Base-by-base conservation (phyloP, 179 eudicot species). In the Amaranthus tricolor region DNA sequence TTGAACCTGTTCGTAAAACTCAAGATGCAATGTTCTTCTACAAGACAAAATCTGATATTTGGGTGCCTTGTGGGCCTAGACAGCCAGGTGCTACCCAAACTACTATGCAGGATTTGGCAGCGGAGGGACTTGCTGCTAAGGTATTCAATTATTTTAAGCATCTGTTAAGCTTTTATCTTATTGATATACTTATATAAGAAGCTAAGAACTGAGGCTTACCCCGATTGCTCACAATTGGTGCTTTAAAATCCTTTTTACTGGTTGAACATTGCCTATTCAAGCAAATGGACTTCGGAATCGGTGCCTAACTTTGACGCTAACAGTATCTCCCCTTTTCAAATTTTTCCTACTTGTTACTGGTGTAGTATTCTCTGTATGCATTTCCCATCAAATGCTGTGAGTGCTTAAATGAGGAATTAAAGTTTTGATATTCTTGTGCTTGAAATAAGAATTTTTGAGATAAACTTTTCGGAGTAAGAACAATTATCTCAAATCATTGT, bases 1-100 rank as follows among this genome's bases (percentile, higher is more conserved):
- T 95, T 79, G 99, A 95, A 84, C 99, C 99, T 75, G 97, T 95
- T 45, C 93, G 99, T 60, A 95, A 95, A 87, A 95, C 97, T 21
- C 99, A 95, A 87, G 99, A 95, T 81, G 97, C 99, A 44, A 91
- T 90, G 98, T 93, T 79, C 85, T 95, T 95, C 68, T 80, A 81
- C 9, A 81, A 85, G 79, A 85, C 86, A 11, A 57, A 84, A 53
- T 88, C 82, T 74, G 99, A 82, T 62, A 70, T 74, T 73, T 95
- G 88, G 97, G 82, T 91, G 69, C 99, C 97, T 17, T 95, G 99
- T 86, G 99, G 98, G 70, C 91, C 98, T 19, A 95, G 89, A 78
- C 91, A 86, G 67, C 89, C 86, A 12, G 97, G 92, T 63, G 96
- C 99, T 53, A 68, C 87, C 57, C 99, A 93, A 84, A 95, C 82